Percentiles rank a stretch among this genome's conserved stretches.
Evolutionary conservation across 2,329 filamentous ascomycete genomes (phyloP).

Genomic region (Fusarium palustre): DNA sequence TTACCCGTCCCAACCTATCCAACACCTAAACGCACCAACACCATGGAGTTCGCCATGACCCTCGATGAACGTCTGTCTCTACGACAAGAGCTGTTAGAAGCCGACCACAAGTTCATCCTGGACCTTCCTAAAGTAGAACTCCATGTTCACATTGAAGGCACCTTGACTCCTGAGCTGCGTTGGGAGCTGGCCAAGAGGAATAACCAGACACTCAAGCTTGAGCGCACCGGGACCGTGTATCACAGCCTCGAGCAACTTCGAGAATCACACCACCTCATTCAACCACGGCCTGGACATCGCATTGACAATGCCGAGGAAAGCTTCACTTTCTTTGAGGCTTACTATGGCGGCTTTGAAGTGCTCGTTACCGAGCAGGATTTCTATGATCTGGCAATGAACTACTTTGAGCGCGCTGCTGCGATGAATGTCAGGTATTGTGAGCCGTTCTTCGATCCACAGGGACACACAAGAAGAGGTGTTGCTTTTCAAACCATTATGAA

Average conservation of each 20-base stretch:
- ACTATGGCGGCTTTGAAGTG: slow-evolving; percentile 80
- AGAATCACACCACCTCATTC: slow-evolving; percentile 32
- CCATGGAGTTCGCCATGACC: slow-evolving; percentile 20
- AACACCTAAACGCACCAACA: fast-evolving
- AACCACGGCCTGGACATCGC: slow-evolving; percentile 46
- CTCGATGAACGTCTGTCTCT: slow-evolving; percentile 21
- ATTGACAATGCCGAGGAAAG: slow-evolving; percentile 35
- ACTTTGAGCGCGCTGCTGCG: slow-evolving; percentile 71
- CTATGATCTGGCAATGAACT: slow-evolving; percentile 76
- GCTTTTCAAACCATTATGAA: slow-evolving; percentile 69
- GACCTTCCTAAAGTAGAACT: slow-evolving; percentile 33
- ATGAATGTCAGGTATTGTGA: slow-evolving; percentile 78
- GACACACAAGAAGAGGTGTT: slow-evolving; percentile 73
- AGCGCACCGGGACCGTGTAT: slow-evolving; percentile 19
- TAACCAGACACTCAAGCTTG: slow-evolving; percentile 57
- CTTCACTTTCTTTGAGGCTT: slow-evolving; percentile 74
- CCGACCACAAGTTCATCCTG: slow-evolving; percentile 19
- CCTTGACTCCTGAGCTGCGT: slow-evolving; percentile 73
- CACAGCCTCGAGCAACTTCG: slow-evolving; percentile 19
- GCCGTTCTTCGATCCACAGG: slow-evolving; percentile 84
- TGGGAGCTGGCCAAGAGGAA: slow-evolving; percentile 76
- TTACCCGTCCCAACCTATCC: fast-evolving
- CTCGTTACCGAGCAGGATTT: slow-evolving; percentile 74
- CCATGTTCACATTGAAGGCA: slow-evolving; percentile 76
- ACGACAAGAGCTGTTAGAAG: slow-evolving; percentile 7